phyloP scores from a whole-genome alignment of 208 protist genomes.

The Acanthamoeba healyi region DNA sequence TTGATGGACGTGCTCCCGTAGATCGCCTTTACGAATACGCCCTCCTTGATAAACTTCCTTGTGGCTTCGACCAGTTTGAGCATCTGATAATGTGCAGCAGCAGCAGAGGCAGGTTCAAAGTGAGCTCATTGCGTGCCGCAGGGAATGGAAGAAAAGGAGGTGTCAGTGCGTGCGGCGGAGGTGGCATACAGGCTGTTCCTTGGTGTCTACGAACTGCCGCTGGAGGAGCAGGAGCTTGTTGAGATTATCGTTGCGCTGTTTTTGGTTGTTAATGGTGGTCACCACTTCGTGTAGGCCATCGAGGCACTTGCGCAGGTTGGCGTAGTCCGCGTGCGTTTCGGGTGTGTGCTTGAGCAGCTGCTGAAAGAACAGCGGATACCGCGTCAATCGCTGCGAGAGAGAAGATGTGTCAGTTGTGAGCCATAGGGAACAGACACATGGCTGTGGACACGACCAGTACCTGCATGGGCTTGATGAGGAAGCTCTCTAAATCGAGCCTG shows the following conservation, averaged over 20 bases:
- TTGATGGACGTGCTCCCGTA: slow-evolving; percentile 11
- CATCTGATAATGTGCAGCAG: background rate
- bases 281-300: slow-evolving; percentile 11
- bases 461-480: slow-evolving; percentile 62
- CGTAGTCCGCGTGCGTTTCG: slow-evolving; percentile 14
- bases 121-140: background rate
- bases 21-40: background rate
- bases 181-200: background rate
- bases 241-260: slow-evolving; percentile 12
- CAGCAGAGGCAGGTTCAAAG: too few relatives aligned
- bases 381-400: slow-evolving; percentile 13
- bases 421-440: too few relatives aligned
- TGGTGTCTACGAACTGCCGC: background rate
- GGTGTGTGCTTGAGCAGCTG: slow-evolving; percentile 40
- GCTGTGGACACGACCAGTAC: too few relatives aligned
- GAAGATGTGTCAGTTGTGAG: too few relatives aligned
- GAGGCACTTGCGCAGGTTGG: background rate
- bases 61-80: slow-evolving; percentile 20
- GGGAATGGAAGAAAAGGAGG: background rate
- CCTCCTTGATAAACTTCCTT: background rate
- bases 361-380: slow-evolving; percentile 30
- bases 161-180: background rate
- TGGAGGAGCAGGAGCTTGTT: slow-evolving; percentile 22
- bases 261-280: slow-evolving; percentile 30
- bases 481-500: slow-evolving; percentile 39